Conservation (phyloP, 1,139 yeast genomes). For the Kodamaea plutei region DNA sequence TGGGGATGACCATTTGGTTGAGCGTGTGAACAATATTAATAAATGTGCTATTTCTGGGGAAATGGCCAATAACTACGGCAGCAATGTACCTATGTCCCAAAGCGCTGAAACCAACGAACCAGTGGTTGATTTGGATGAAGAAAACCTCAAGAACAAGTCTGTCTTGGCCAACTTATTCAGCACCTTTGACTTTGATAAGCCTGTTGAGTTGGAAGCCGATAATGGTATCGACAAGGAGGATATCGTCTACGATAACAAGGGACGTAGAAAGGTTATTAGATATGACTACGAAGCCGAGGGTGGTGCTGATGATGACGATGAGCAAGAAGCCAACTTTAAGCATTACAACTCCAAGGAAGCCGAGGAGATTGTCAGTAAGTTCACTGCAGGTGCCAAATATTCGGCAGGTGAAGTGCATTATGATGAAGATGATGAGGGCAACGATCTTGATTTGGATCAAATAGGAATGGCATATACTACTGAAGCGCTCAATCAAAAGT, state of each 20-base stretch:
- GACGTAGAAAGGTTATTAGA: conserved; percentile 31
- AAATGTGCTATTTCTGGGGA: conserved; percentile 10
- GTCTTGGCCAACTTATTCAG: conserved; percentile 51
- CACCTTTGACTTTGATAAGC: conserved; percentile 58
- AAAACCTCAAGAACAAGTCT: conserved; percentile 32
- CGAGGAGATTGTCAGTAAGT: conserved; percentile 20
- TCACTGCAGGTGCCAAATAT: conserved; percentile 16
- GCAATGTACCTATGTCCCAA: conserved; percentile 12
- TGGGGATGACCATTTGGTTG: conserved; percentile 77
- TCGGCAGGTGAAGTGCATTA: conserved; percentile 34
- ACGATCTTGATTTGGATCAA: conserved; percentile 28
- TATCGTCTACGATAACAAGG: conserved; percentile 48
- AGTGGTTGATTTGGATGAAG: conserved; percentile 19
- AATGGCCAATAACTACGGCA: conserved; percentile 20
- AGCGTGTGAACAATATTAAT: conserved; percentile 41
- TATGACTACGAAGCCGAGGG: conserved; percentile 41
- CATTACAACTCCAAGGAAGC: conserved; percentile 16
- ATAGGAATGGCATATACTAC: conserved; percentile 25
- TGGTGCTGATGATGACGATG: conserved; percentile 16
- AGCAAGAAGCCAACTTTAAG: conserved; percentile 17
- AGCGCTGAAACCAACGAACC: conserved; percentile 18
- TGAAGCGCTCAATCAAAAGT: conserved; percentile 24
- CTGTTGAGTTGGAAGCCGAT: conserved; percentile 49
- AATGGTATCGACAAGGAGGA: conserved; percentile 35
- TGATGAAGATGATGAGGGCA: conserved; percentile 44